A percentile compares a stretch with the other conserved stretches of the same genome.
Evolutionary conservation across 2,329 filamentous ascomycete species (phyloP).

Genomic region (Talaromyces sp.): DNA sequence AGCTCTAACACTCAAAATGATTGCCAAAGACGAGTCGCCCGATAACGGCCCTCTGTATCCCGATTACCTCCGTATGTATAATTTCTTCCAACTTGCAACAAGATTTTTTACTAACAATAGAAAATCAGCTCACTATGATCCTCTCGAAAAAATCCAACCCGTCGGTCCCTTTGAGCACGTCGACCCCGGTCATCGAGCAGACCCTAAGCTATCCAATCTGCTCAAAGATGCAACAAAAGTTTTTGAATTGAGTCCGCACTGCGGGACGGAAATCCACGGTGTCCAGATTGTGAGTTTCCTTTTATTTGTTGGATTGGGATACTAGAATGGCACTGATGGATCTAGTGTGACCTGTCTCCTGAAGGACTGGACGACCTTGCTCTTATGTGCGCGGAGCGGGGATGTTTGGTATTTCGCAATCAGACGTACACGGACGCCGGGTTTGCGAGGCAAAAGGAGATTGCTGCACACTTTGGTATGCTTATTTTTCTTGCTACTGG

Average conservation of each 20-base stretch:
- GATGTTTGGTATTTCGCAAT: neutral
- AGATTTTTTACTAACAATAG: neutral
- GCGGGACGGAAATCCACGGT: conserved; percentile 2
- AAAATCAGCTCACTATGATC: neutral
- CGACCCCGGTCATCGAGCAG: conserved; percentile 36
- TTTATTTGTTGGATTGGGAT: neutral
- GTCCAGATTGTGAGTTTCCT: neutral
- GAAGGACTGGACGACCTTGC: conserved; percentile 2
- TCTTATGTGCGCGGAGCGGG: neutral
- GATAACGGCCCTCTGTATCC: neutral
- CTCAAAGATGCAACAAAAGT: conserved; percentile 20
- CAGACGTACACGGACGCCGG: conserved; percentile 1
- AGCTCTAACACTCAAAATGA: neutral
- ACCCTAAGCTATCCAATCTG: conserved; percentile 38
- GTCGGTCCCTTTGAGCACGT: conserved; percentile 36
- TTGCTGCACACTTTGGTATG: conserved; percentile 2
- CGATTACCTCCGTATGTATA: neutral
- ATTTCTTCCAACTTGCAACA: neutral
- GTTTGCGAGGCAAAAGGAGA: neutral
- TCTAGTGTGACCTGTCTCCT: neutral
- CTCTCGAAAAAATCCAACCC: conserved; percentile 15
- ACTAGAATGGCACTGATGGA: neutral
- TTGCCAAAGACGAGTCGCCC: neutral
- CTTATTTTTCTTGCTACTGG: neutral
- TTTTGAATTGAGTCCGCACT: conserved; percentile 2